phyloP scores from a whole-genome alignment of 1,139 yeast species.

The Cylindricascospora bacillispora region DNA sequence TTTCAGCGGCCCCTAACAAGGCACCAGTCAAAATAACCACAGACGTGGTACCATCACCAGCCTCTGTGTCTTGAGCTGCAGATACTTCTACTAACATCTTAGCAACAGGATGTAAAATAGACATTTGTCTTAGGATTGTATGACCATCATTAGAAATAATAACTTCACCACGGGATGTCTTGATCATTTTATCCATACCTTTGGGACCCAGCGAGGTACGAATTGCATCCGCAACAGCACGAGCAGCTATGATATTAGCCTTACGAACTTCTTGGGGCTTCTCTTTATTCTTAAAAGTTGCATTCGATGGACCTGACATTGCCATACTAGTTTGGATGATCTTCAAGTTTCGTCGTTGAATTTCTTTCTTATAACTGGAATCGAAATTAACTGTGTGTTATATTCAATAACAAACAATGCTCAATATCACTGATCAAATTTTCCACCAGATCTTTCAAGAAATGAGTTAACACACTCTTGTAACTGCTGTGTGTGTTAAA shows the following conservation, averaged over 20 bases:
- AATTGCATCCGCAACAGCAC: constrained; percentile 97
- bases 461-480: too few relatives aligned
- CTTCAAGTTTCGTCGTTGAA: too few relatives aligned
- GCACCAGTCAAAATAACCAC: constrained; percentile 96
- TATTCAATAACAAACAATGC: too few relatives aligned
- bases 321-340: too few relatives aligned
- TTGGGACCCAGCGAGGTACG: constrained; percentile 96
- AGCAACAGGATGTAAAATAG: constrained; percentile 96
- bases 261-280: constrained; percentile 96
- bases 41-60: constrained; percentile 98
- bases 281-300: constrained; percentile 86
- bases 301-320: constrained; percentile 47
- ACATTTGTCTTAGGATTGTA: constrained; percentile 92
- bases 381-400: too few relatives aligned
- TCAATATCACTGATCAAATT: too few relatives aligned
- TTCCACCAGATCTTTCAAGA: too few relatives aligned
- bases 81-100: constrained; percentile 95
- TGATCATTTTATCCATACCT: constrained; percentile 99
- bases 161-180: constrained; percentile 82
- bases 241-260: constrained; percentile 86
- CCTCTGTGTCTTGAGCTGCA: constrained; percentile 96
- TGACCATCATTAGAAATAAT: constrained; percentile 97
- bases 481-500: too few relatives aligned
- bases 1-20: constrained; percentile 86
- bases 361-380: too few relatives aligned